Evolutionary conservation across 2,329 filamentous ascomycete genomes (phyloP).

Genomic region (Aspergillus latus): DNA sequence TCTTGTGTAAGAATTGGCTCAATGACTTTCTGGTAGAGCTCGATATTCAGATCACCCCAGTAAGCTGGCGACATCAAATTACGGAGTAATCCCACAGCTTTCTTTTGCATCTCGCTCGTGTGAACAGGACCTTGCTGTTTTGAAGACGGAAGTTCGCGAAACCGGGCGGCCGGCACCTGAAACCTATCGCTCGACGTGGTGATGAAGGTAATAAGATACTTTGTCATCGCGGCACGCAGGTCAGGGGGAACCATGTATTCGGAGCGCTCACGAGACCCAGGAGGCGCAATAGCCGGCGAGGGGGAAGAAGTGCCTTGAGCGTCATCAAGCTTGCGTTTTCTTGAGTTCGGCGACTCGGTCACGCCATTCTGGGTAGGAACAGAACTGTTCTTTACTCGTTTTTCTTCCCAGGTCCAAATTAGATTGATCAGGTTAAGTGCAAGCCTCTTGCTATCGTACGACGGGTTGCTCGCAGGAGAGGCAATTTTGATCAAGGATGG

Average conservation of each 20-base stretch:
- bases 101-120: slow-evolving; percentile 78
- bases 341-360: slow-evolving; percentile 70
- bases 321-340: slow-evolving; percentile 76
- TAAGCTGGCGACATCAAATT: slow-evolving; percentile 83
- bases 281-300: slow-evolving; percentile 50
- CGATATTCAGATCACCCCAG: slow-evolving; percentile 89
- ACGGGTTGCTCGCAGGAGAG: slow-evolving; percentile 73
- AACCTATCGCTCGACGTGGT: slow-evolving; percentile 85
- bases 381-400: slow-evolving; percentile 63
- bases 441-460: slow-evolving; percentile 86
- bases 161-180: slow-evolving; percentile 68
- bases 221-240: slow-evolving; percentile 78
- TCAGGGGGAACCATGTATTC: slow-evolving; percentile 69
- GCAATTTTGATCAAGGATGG: slow-evolving; percentile 86
- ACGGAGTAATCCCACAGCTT: slow-evolving; percentile 75
- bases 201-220: slow-evolving; percentile 95
- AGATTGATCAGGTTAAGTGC: slow-evolving; percentile 87
- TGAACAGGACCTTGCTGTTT: slow-evolving; percentile 53
- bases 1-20: slow-evolving; percentile 83
- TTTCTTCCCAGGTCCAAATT: slow-evolving; percentile 90
- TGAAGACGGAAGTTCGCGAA: slow-evolving; percentile 55
- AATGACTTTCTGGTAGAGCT: slow-evolving; percentile 86
- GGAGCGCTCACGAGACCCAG: slow-evolving; percentile 49
- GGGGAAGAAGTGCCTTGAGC: slow-evolving; percentile 56
- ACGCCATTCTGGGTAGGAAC: slow-evolving; percentile 33